Percentiles rank a stretch among this genome's conserved stretches.
These are phyloP conservation scores for Hibiscus mutabilis DNA, from an alignment of 345 rosid species.

Conservation along the genomic window DNA sequence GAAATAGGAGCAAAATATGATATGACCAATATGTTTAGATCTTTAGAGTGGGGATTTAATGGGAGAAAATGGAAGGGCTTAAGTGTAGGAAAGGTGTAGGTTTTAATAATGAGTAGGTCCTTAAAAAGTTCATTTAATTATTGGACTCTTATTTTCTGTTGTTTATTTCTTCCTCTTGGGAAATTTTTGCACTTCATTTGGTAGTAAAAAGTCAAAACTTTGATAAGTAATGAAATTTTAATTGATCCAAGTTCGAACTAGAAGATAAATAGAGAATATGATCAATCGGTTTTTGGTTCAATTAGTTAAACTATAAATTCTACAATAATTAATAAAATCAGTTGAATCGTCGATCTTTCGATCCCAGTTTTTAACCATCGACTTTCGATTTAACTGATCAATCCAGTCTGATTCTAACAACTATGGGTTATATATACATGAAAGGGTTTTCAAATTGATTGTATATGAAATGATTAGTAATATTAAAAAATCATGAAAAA, in stretches of 20 bases:
- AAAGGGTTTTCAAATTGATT: conserved; percentile 8
- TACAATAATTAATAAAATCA: no score
- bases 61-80: conserved; percentile 19
- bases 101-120: conserved; percentile 29
- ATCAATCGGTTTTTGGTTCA: no score
- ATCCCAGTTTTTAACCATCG: no score
- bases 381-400: no score
- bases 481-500: not conserved
- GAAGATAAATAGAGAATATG: no score
- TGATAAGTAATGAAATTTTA: no score
- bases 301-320: no score
- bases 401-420: no score
- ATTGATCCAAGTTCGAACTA: no score
- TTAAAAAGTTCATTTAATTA: conserved; percentile 14
- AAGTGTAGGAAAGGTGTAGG: conserved; percentile 29
- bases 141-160: conserved; percentile 11
- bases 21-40: conserved; percentile 6
- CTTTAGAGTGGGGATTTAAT: conserved; percentile 25
- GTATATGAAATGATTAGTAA: conserved; percentile 7
- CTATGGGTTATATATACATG: not conserved
- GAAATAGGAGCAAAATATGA: conserved; percentile 33
- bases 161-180: conserved; percentile 1
- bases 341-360: no score
- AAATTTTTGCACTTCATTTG: conserved; percentile 49
- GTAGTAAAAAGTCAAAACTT: not conserved